A percentile compares a stretch with the other conserved stretches of the same genome.
These are phyloP conservation scores for Limonium bicolor DNA, from an alignment of 148 eudicot genomes.

Conservation along the genomic window DNA sequence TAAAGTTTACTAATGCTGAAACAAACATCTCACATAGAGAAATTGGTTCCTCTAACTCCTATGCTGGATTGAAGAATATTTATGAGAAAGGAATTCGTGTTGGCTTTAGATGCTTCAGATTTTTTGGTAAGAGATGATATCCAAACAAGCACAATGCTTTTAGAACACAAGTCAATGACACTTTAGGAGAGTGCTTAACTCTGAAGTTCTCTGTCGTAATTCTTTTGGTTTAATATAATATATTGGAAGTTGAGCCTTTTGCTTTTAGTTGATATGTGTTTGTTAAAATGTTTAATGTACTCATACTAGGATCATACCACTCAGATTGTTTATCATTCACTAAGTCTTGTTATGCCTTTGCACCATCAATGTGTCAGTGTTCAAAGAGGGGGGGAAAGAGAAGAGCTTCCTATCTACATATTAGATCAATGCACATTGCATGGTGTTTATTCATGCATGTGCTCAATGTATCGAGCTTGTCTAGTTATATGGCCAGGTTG, in stretches of 20 bases:
- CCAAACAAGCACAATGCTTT: no score
- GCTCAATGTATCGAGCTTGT: conserved; percentile 33
- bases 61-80: conserved; percentile 16
- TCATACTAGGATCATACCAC: no score
- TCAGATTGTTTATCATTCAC: no score
- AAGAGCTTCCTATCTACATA: conserved; percentile 15
- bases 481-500: conserved; percentile 60
- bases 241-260: no score
- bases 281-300: no score
- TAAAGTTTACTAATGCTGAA: conserved; percentile 24
- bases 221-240: no score
- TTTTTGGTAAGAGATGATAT: conserved; percentile 37
- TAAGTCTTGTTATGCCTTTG: no score
- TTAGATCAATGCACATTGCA: conserved; percentile 24
- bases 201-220: no score
- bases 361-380: no score
- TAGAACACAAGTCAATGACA: no score
- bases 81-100: conserved; percentile 43
- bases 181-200: no score
- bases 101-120: conserved; percentile 37
- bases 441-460: conserved; percentile 71
- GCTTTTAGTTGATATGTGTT: no score
- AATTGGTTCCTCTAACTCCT: conserved; percentile 4
- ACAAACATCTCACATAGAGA: not conserved
- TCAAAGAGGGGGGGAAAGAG: conserved; percentile 59